A percentile compares a stretch with the other conserved stretches of the same genome.
These are phyloP conservation scores for Aureobasidium sp. DNA, from an alignment of 2,329 filamentous ascomycete species.

Conservation along the genomic window DNA sequence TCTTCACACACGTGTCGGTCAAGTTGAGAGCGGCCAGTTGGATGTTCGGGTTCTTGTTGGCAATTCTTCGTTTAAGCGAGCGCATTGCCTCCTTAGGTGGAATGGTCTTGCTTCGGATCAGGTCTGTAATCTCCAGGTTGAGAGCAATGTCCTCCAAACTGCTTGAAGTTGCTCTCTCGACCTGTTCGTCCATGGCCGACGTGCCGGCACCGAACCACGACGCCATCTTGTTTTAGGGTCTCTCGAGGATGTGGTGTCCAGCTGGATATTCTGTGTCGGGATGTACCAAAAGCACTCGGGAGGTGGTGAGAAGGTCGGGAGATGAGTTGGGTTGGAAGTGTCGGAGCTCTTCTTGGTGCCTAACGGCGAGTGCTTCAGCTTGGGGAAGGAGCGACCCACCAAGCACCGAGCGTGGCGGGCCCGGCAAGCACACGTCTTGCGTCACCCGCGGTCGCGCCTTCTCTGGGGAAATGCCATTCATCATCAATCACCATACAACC, in stretches of 20 bases:
- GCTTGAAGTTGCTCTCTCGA: conserved; percentile 88
- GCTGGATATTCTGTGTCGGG: background rate
- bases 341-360: background rate
- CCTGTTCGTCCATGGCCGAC: conserved; percentile 90
- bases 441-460: background rate
- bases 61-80: conserved; percentile 85
- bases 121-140: conserved; percentile 95
- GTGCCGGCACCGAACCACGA: conserved; percentile 93
- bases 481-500: background rate
- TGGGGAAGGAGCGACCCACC: background rate
- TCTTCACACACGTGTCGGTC: conserved; percentile 97
- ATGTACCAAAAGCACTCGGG: background rate
- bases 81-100: conserved; percentile 98
- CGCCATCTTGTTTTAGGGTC: conserved; percentile 56
- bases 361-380: conserved; percentile 1
- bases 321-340: background rate
- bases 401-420: background rate
- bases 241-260: background rate
- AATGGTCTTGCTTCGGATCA: conserved; percentile 94
- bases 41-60: conserved; percentile 95
- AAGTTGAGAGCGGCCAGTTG: conserved; percentile 93
- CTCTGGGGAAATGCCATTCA: conserved; percentile 1
- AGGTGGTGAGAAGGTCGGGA: background rate
- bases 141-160: conserved; percentile 97
- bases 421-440: background rate